Evolutionary conservation across 805 yeast species (phyloP).

Genomic region (Starmerella riodocensis): DNA sequence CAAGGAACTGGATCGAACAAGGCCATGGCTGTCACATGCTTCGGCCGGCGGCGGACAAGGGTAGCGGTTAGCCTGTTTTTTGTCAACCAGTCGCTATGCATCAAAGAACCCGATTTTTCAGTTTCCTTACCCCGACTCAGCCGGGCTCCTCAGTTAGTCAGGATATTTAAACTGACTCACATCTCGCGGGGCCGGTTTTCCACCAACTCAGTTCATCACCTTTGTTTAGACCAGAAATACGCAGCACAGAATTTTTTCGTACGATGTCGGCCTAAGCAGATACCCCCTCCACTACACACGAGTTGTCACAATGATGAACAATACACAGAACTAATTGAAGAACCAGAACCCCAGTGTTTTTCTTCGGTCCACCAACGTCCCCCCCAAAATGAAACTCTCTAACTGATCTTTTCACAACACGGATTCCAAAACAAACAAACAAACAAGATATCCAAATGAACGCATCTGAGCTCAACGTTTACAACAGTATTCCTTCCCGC

Average conservation of each 20-base stretch:
- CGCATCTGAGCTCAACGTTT: conserved; percentile 6
- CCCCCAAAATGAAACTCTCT: conserved; percentile 8
- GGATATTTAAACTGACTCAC: conserved; percentile 12
- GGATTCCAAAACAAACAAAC: background rate
- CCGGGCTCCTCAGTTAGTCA: conserved; percentile 7
- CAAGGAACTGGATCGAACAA: too few species aligned
- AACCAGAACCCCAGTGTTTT: conserved; percentile 4
- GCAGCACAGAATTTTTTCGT: conserved; percentile 1
- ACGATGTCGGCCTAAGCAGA: conserved; percentile 18
- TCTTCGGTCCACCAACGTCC: conserved; percentile 1
- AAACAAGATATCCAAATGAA: conserved; percentile 3
- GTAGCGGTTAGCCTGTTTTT: too few species aligned
- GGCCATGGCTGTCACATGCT: too few species aligned
- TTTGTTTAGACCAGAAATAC: conserved; percentile 12
- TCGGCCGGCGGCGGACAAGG: too few species aligned
- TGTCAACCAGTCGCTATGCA: background rate
- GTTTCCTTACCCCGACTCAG: conserved; percentile 9
- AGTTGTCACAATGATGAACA: conserved; percentile 11
- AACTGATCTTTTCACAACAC: background rate
- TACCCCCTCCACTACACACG: conserved; percentile 4
- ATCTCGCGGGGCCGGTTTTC: background rate
- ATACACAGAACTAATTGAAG: conserved; percentile 7
- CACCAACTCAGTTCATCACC: conserved; percentile 13
- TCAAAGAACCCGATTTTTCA: conserved; percentile 4
- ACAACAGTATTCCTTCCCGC: conserved; percentile 10